These are phyloP conservation scores for Avena sativa DNA, from an alignment of 176 grass and related monocot species.

Conservation along the genomic window DNA sequence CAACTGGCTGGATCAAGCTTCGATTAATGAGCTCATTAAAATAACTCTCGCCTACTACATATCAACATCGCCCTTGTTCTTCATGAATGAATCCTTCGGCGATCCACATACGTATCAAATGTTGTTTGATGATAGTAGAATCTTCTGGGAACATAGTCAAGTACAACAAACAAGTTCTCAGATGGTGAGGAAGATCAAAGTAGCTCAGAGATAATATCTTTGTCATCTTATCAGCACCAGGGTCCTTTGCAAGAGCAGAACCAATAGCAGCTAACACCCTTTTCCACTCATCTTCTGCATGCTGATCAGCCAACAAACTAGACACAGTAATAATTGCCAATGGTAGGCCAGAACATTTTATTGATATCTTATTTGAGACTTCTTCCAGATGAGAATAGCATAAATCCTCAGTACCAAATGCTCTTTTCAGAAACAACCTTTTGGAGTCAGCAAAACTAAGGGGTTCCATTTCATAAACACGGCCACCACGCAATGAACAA, in stretches of 20 bases:
- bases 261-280: constrained; percentile 4
- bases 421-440: constrained; percentile 8
- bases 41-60: not conserved
- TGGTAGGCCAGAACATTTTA: constrained; percentile 5
- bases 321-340: constrained; percentile 8
- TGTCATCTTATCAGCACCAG: constrained; percentile 8
- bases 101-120: constrained; percentile 11
- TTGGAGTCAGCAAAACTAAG: constrained; percentile 3
- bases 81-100: not conserved
- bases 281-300: constrained; percentile 7
- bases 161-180: constrained; percentile 15
- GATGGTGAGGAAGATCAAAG: constrained; percentile 2
- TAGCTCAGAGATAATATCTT: constrained; percentile 11
- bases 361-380: not conserved
- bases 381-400: not conserved
- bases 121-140: not conserved
- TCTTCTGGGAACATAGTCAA: constrained; percentile 10
- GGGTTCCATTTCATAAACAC: constrained; percentile 10
- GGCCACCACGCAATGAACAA: not conserved
- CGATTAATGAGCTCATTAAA: constrained; percentile 20
- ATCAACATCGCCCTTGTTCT: constrained; percentile 2
- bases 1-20: constrained; percentile 7
- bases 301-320: constrained; percentile 11
- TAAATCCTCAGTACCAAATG: not conserved
- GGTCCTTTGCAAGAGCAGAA: constrained; percentile 14